Base-by-base conservation (phyloP, 495 filamentous ascomycete species). In the Penicillium atrosanguineum region DNA sequence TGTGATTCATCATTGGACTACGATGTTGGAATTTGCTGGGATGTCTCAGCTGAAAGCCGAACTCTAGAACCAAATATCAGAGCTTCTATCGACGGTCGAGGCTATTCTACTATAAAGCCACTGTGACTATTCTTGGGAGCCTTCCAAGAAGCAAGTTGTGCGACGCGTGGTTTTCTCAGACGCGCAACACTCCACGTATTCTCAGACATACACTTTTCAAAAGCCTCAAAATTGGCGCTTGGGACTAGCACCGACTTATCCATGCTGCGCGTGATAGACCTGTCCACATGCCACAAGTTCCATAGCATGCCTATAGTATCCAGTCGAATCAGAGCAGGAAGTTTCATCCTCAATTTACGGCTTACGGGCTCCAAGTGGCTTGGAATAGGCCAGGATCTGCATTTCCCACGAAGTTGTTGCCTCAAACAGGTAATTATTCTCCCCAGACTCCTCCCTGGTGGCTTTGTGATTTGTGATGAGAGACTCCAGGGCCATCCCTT, bases 221-320 rank as follows among this genome's bases (percentile, higher is more conserved):
- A 48, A 25, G 26, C 31, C 28, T 37, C 9, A 12, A 12, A 44
- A 20, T 21, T 18, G 40, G 23, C 40, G 29, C 20, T 23, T 34
- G 26, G 23, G 39, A 34, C n/a, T 5, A 28, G 36, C 23, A n/a
- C 20, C 23, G 25, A 50, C 8, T 28, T 23, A 20, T 38, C 37
- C n/a, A 7, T 37, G 39, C 34, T 29, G 54, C 59, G 59, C 51
- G 54, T 61, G 59, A 61, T 57, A 29, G 21, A 7, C 12, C 23
- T 41, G 41, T 44, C 59, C 59, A 55, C 59, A 61, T 61, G 59
- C 54, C 58, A 51, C 44, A 50, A 12, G 28, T 19, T 49, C 31
- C 16, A 47, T 34, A 23, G 29, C n/a, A 20, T 8, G 38, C 8
- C 34, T 54, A 26, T 37, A 20, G 5, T 28, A 6, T 46, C 46